Conservation (phyloP, 75 land plant genomes). For the Sequoiadendron giganteum region DNA sequence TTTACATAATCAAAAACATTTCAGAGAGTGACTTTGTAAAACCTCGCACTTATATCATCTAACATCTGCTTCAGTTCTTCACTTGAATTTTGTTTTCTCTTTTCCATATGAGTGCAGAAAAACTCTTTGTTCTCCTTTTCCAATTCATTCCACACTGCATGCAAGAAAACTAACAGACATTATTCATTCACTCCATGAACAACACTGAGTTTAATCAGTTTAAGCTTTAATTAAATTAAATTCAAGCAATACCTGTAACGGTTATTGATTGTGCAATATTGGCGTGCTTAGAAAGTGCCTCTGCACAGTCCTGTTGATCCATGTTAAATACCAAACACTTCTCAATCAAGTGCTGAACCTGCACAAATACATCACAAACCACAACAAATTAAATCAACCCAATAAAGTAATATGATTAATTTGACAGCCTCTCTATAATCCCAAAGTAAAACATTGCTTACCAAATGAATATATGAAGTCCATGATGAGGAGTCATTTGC, state of each 20-base stretch:
- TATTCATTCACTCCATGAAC: too few species aligned
- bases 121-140: conserved; percentile 65
- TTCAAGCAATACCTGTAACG: too few species aligned
- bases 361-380: background rate
- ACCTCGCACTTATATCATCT: background rate
- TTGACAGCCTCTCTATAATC: too few species aligned
- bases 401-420: background rate
- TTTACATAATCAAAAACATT: too few species aligned
- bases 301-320: conserved; percentile 30
- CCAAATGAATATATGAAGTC: background rate
- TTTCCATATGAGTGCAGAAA: conserved; percentile 10
- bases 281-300: conserved; percentile 32
- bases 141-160: conserved; percentile 55
- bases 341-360: conserved; percentile 45
- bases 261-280: conserved; percentile 11
- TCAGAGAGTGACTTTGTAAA: background rate
- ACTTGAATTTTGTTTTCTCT: background rate
- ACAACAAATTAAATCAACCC: too few species aligned
- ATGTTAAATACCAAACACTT: conserved; percentile 30
- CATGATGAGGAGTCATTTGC: background rate
- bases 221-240: too few species aligned
- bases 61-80: background rate
- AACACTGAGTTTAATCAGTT: too few species aligned
- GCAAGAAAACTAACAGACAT: background rate
- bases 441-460: background rate